A percentile compares a stretch with the other conserved stretches of the same genome.
These are phyloP conservation scores for Metroxylon sagu DNA, from an alignment of 176 grass and related monocot genomes.

Conservation along the genomic window DNA sequence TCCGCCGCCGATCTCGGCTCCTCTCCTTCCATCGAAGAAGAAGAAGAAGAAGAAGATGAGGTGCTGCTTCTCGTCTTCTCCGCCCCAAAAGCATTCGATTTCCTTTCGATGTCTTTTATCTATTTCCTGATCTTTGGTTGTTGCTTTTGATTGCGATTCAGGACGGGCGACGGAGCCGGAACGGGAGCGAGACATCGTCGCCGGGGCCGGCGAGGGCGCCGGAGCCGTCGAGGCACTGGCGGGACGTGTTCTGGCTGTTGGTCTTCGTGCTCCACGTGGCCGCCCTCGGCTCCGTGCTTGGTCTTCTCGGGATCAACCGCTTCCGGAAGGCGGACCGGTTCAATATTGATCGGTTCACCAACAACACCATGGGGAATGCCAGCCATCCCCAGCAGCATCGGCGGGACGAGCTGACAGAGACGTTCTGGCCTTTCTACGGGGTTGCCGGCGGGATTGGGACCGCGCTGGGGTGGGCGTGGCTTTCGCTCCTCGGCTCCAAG, in stretches of 20 bases:
- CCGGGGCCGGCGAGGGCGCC: not conserved
- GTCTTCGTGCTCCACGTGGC: conserved; percentile 78
- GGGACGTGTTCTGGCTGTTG: conserved; percentile 86
- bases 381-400: conserved; percentile 10
- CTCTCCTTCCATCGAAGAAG: conserved; percentile 11
- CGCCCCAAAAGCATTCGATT: conserved; percentile 11
- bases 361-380: conserved; percentile 21
- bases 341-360: conserved; percentile 76
- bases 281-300: conserved; percentile 56
- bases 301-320: conserved; percentile 64
- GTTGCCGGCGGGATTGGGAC: conserved; percentile 49
- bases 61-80: not conserved
- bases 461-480: conserved; percentile 61
- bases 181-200: conserved; percentile 28
- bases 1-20: conserved; percentile 11
- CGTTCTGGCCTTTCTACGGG: conserved; percentile 95
- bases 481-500: conserved; percentile 41
- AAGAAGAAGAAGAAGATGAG: conserved; percentile 12
- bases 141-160: not conserved
- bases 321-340: conserved; percentile 65
- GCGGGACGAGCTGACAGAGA: conserved; percentile 60
- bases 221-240: conserved; percentile 46
- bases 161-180: conserved; percentile 4
- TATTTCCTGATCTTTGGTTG: not conserved
- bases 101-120: not conserved